Evolutionary conservation across 2,329 filamentous ascomycete genomes (phyloP).

Genomic region (Teratosphaeria zuluensis): DNA sequence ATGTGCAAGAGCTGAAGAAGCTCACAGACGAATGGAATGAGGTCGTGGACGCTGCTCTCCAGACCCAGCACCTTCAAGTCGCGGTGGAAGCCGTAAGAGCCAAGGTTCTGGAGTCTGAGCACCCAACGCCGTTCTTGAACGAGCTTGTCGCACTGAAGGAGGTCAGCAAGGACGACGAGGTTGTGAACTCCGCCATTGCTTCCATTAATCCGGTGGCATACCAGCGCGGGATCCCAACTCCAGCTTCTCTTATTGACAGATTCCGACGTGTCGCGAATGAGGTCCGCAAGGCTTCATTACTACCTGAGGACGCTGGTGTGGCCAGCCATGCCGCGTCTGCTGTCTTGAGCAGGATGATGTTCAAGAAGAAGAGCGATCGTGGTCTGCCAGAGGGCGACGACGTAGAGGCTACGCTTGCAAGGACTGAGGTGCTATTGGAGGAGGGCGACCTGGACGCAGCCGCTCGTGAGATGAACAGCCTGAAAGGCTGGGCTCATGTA

Average conservation of each 20-base stretch:
- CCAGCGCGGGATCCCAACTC: constrained; percentile 77
- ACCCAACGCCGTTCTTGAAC: constrained; percentile 72
- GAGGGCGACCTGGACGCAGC: constrained; percentile 87
- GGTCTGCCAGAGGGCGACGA: constrained; percentile 74
- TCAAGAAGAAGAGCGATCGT: constrained; percentile 61
- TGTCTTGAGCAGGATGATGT: constrained; percentile 85
- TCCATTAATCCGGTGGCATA: constrained; percentile 92
- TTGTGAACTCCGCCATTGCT: constrained; percentile 89
- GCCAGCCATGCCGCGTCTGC: constrained; percentile 88
- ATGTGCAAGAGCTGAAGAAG: constrained; percentile 74
- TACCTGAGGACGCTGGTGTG: constrained; percentile 89
- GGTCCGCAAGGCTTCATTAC: constrained; percentile 84
- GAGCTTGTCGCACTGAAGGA: constrained; percentile 94
- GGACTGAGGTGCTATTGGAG: constrained; percentile 83
- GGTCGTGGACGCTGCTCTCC: constrained; percentile 80
- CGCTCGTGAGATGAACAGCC: constrained; percentile 86
- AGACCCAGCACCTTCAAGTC: constrained; percentile 92
- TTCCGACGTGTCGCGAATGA: constrained; percentile 89
- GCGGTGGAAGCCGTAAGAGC: constrained; percentile 87
- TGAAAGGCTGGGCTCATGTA: constrained; percentile 91
- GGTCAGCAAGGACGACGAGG: constrained; percentile 63
- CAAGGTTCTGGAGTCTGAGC: constrained; percentile 63
- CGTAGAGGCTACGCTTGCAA: constrained; percentile 84
- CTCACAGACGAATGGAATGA: constrained; percentile 83
- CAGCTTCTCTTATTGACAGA: constrained; percentile 81